Percentiles rank a stretch among this genome's conserved stretches.
Evolutionary conservation across 164 flowering plant genomes (phyloP).

Genomic region (Chloranthus sessilifolius): DNA sequence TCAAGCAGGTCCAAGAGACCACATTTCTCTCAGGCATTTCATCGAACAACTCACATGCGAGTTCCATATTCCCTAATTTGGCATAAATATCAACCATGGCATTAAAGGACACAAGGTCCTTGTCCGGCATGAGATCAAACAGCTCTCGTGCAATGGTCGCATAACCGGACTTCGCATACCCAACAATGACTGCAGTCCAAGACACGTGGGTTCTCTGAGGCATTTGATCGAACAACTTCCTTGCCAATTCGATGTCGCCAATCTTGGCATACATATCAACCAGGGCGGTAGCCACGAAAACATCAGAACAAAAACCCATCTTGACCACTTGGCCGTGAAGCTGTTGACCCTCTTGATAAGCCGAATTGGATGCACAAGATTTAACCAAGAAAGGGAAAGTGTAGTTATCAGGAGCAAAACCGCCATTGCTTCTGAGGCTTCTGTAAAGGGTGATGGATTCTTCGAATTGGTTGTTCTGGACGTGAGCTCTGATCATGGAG

Average conservation of each 20-base stretch:
- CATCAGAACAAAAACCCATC: constrained; percentile 46
- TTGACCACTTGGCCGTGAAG: constrained; percentile 47
- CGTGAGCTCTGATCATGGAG: constrained; percentile 59
- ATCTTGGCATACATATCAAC: constrained; percentile 69
- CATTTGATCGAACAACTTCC: constrained; percentile 72
- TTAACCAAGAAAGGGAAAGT: constrained; percentile 55
- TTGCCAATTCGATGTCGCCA: constrained; percentile 36
- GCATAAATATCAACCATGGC: constrained; percentile 61
- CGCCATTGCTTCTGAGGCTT: constrained; percentile 28
- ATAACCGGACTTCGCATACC: constrained; percentile 60
- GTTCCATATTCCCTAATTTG: constrained; percentile 50
- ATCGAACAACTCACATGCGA: constrained; percentile 46
- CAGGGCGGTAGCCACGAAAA: constrained; percentile 61
- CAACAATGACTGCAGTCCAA: constrained; percentile 66
- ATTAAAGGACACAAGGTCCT: constrained; percentile 51
- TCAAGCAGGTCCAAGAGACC: constrained; percentile 74
- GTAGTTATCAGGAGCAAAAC: constrained; percentile 45
- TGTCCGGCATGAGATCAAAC: constrained; percentile 53
- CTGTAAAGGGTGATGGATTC: constrained; percentile 45
- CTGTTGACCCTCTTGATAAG: constrained; percentile 39
- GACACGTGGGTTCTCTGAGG: constrained; percentile 46
- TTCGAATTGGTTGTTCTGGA: constrained; percentile 29
- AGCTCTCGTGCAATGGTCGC: constrained; percentile 31
- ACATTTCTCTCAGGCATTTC: constrained; percentile 55
- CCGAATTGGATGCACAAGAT: constrained; percentile 36